phyloP scores from a whole-genome alignment of 1,139 yeast genomes.

The Lodderomyces oxycetoniae region DNA sequence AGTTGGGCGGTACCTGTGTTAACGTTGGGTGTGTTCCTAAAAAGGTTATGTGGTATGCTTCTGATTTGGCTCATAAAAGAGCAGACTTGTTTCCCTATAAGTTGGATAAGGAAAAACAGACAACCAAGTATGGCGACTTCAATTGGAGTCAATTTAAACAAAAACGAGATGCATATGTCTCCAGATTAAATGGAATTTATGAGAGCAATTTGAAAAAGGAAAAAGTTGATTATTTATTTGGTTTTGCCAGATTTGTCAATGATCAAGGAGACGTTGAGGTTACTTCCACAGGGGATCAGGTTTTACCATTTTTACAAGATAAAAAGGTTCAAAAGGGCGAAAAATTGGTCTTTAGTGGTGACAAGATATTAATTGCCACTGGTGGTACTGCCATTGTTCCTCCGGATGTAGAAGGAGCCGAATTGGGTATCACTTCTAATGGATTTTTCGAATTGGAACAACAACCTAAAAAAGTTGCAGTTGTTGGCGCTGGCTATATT shows the following conservation, averaged over 20 bases:
- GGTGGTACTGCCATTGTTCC: slow-evolving; percentile 87
- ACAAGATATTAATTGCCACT: slow-evolving; percentile 80
- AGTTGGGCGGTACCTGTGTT: slow-evolving; percentile 96
- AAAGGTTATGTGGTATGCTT: slow-evolving; percentile 98
- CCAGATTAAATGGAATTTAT: slow-evolving; percentile 87
- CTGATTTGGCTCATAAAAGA: slow-evolving; percentile 75
- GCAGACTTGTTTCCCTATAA: slow-evolving; percentile 80
- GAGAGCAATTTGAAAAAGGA: slow-evolving; percentile 82
- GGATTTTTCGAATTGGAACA: slow-evolving; percentile 77
- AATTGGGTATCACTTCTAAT: slow-evolving; percentile 82
- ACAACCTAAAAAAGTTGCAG: slow-evolving; percentile 89
- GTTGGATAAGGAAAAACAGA: slow-evolving; percentile 45
- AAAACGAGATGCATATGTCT: slow-evolving; percentile 88
- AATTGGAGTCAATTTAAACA: slow-evolving; percentile 77
- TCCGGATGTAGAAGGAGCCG: slow-evolving; percentile 68
- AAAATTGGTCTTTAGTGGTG: slow-evolving; percentile 65
- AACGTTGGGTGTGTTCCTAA: slow-evolving; percentile 99
- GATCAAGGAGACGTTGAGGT: slow-evolving; percentile 75
- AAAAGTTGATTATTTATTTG: slow-evolving; percentile 81
- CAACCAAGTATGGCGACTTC: slow-evolving; percentile 51
- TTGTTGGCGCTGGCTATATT: slow-evolving; percentile 97
- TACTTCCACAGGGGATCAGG: slow-evolving; percentile 41
- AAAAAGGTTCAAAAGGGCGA: slow-evolving; percentile 40
- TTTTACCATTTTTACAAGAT: slow-evolving; percentile 29
- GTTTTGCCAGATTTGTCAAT: slow-evolving; percentile 76